Conservation (phyloP, 179 eudicot species). For the Beta corolliflora region DNA sequence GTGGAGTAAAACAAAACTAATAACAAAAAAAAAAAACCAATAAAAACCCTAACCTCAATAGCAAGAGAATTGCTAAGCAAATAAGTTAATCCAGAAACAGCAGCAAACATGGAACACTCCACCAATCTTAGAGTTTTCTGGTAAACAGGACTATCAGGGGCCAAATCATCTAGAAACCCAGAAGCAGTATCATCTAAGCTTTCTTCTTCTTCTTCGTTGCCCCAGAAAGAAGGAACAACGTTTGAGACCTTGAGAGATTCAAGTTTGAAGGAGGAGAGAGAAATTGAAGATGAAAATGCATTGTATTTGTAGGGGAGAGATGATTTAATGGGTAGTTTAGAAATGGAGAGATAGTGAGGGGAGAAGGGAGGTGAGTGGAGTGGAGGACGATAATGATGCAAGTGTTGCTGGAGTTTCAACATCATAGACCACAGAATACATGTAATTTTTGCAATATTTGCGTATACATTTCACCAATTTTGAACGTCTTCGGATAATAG, state of each 20-base stretch:
- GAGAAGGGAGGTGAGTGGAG: neutral
- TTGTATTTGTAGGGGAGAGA: slow-evolving; percentile 4
- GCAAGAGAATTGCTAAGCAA: slow-evolving; percentile 85
- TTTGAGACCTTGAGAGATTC: slow-evolving; percentile 23
- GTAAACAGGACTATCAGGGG: slow-evolving; percentile 61
- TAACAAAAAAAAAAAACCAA: slow-evolving; percentile 14
- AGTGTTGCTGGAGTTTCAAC: slow-evolving; percentile 4
- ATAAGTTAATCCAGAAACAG: slow-evolving; percentile 78
- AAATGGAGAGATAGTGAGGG: neutral
- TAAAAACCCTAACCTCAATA: slow-evolving; percentile 57
- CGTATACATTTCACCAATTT: no score
- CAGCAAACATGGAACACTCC: slow-evolving; percentile 95
- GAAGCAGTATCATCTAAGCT: neutral
- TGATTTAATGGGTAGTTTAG: slow-evolving; percentile 16
- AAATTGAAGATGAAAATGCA: slow-evolving; percentile 18
- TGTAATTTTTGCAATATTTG: neutral
- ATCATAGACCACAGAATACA: neutral
- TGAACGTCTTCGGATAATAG: no score
- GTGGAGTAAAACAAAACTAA: neutral
- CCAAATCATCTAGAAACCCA: slow-evolving; percentile 56
- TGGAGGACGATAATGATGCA: slow-evolving; percentile 11
- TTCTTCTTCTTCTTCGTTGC: slow-evolving; percentile 25
- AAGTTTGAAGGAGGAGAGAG: slow-evolving; percentile 19
- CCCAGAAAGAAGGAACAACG: slow-evolving; percentile 26
- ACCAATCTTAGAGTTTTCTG: slow-evolving; percentile 77